phyloP scores from a whole-genome alignment of 1,139 yeast species.

The Diutina scorzettiae region DNA sequence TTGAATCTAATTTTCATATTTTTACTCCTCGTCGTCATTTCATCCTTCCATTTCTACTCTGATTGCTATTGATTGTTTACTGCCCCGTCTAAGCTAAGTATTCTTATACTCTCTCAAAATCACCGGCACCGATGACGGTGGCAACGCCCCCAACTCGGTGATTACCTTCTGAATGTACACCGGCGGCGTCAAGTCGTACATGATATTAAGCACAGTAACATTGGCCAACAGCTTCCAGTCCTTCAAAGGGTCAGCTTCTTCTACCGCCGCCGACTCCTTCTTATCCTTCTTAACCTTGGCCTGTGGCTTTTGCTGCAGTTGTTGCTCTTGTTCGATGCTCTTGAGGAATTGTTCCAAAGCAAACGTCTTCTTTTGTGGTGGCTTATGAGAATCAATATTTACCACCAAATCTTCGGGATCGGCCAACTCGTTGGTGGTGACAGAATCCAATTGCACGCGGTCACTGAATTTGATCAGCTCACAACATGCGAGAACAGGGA shows the following conservation, averaged over 20 bases:
- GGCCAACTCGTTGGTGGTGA: conserved; percentile 85
- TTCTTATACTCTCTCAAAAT: conserved; percentile 83
- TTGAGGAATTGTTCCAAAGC: conserved; percentile 52
- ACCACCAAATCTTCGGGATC: conserved; percentile 65
- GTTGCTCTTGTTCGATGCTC: conserved; percentile 23
- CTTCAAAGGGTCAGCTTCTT: conserved; percentile 30
- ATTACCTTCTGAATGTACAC: conserved; percentile 88
- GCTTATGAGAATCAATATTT: conserved; percentile 31
- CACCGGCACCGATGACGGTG: conserved; percentile 96
- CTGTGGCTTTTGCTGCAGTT: conserved; percentile 13
- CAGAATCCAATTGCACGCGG: conserved; percentile 90
- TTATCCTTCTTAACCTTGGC: conserved; percentile 7
- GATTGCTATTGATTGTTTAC: background rate
- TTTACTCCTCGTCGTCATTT: no score
- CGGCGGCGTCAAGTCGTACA: conserved; percentile 94
- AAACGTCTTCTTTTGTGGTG: conserved; percentile 50
- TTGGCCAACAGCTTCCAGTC: conserved; percentile 55
- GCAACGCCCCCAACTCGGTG: conserved; percentile 91
- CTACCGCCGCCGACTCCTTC: conserved; percentile 7
- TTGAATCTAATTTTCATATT: no score
- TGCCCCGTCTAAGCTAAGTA: conserved; percentile 4
- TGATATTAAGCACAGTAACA: conserved; percentile 67
- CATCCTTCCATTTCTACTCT: no score
- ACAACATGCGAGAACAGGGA: conserved; percentile 92
- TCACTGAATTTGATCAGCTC: conserved; percentile 93